A percentile compares a stretch with the other conserved stretches of the same genome.
Evolutionary conservation across 108 stramenopile species (phyloP).

Genomic region (Skeletonema costatum): DNA sequence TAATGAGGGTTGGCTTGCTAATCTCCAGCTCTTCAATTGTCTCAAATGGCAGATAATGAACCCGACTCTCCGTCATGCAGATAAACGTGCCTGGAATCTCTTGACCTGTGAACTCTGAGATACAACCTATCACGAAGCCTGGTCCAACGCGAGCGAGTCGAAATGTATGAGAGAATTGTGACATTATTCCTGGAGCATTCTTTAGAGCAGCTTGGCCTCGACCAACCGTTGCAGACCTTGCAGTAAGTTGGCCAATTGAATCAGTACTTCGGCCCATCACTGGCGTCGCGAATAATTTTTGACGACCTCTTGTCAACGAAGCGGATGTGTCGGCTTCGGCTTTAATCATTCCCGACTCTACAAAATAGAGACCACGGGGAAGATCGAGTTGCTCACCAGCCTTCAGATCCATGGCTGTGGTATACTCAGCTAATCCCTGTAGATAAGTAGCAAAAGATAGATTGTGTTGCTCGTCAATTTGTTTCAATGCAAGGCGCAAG

Average conservation of each 20-base stretch:
- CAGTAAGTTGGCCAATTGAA: conserved; percentile 51
- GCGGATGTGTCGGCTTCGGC: conserved; percentile 32
- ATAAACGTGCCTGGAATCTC: conserved; percentile 31
- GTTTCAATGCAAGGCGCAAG: conserved; percentile 52
- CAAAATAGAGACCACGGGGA: conserved; percentile 71
- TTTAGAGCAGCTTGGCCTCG: conserved; percentile 24
- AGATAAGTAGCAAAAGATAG: conserved; percentile 40
- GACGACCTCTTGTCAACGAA: conserved; percentile 27
- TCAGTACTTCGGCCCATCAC: conserved; percentile 1
- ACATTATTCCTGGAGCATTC: conserved; percentile 11
- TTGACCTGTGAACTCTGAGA: conserved; percentile 41
- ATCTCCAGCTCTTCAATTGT: conserved; percentile 54
- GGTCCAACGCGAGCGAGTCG: conserved; percentile 71
- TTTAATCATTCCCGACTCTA: conserved; percentile 64
- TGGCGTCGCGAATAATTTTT: conserved; percentile 5
- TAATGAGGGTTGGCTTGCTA: conserved; percentile 55
- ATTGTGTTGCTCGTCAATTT: conserved; percentile 67
- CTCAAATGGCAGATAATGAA: conserved; percentile 66
- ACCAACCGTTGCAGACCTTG: conserved; percentile 52
- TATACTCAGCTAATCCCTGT: conserved; percentile 49
- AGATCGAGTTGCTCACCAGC: conserved; percentile 34
- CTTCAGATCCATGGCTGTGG: conserved; percentile 40
- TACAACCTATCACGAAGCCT: conserved; percentile 50
- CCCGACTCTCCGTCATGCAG: conserved; percentile 51
- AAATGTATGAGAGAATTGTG: conserved; percentile 54